Percentiles rank a stretch among this genome's conserved stretches.
These are phyloP conservation scores for Phyllostachys edulis DNA, from an alignment of 176 grass and related monocot species.

Conservation along the genomic window DNA sequence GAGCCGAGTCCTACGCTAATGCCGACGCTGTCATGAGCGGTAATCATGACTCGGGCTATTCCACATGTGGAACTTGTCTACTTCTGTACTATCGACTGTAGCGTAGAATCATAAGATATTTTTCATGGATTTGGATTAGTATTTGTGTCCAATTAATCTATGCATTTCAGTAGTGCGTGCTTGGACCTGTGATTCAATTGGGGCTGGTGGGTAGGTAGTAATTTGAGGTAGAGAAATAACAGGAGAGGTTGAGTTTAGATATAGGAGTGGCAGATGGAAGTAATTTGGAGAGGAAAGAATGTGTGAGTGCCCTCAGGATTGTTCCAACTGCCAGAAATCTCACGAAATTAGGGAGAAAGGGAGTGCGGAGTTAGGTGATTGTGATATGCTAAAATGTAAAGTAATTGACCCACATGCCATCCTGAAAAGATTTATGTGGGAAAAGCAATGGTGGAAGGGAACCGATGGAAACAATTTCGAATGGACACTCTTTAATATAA, in stretches of 20 bases:
- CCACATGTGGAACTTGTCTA: not conserved
- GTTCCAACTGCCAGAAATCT: not conserved
- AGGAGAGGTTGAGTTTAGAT: constrained; percentile 25
- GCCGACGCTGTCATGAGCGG: constrained; percentile 91
- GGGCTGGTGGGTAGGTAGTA: constrained; percentile 50
- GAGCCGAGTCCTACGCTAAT: constrained; percentile 95
- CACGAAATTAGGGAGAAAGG: not conserved
- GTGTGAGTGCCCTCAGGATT: not conserved
- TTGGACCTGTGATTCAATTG: constrained; percentile 40
- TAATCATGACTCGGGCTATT: constrained; percentile 34
- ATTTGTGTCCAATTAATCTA: constrained; percentile 26
- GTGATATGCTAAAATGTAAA: not conserved
- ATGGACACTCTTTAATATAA: not conserved
- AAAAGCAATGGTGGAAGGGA: constrained; percentile 1
- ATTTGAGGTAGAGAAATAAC: no score
- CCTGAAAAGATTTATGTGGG: not conserved
- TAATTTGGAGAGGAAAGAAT: not conserved
- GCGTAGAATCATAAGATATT: constrained; percentile 1
- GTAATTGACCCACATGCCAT: not conserved
- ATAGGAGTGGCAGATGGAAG: not conserved
- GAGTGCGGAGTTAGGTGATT: not conserved
- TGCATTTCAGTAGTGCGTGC: constrained; percentile 8
- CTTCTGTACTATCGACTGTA: not conserved
- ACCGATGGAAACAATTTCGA: not conserved
- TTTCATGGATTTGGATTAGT: constrained; percentile 25